Evolutionary conservation across 2,329 filamentous ascomycete genomes (phyloP).

Genomic region (Apiospora hydei): DNA sequence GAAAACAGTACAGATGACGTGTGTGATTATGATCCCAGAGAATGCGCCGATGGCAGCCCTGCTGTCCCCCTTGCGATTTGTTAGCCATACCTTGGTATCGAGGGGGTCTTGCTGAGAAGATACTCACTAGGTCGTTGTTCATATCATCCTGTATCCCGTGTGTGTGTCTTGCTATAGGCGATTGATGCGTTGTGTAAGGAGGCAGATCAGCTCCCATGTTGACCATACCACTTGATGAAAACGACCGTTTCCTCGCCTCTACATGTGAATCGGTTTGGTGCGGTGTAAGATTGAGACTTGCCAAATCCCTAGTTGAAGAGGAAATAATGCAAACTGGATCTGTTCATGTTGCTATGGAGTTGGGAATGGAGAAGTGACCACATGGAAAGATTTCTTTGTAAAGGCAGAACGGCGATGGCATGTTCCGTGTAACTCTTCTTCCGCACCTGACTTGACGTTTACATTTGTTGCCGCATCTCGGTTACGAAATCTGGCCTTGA

Average conservation of each 20-base stretch:
- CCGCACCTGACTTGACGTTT: neutral
- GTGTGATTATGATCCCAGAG: neutral
- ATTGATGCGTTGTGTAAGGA: neutral
- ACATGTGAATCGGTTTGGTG: neutral
- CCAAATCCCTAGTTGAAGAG: neutral
- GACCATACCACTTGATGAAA: neutral
- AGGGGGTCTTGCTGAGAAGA: neutral
- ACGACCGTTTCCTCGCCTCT: neutral
- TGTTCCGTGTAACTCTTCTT: neutral
- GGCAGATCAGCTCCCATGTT: slow-evolving; percentile 1
- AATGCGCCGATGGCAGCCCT: slow-evolving; percentile 6
- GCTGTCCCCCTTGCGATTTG: neutral
- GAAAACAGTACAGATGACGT: slow-evolving; percentile 19
- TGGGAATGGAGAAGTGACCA: too few relatives aligned
- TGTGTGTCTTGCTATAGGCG: neutral
- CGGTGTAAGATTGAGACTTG: neutral
- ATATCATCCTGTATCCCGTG: neutral
- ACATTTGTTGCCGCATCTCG: neutral
- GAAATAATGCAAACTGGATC: neutral
- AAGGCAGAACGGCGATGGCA: neutral
- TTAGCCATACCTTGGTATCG: neutral
- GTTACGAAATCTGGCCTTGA: neutral
- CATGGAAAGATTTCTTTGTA: neutral
- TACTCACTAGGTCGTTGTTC: slow-evolving; percentile 5
- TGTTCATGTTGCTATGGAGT: neutral